These are phyloP conservation scores for Pichia sp. DNA, from an alignment of 1,139 yeast genomes.

Conservation along the genomic window DNA sequence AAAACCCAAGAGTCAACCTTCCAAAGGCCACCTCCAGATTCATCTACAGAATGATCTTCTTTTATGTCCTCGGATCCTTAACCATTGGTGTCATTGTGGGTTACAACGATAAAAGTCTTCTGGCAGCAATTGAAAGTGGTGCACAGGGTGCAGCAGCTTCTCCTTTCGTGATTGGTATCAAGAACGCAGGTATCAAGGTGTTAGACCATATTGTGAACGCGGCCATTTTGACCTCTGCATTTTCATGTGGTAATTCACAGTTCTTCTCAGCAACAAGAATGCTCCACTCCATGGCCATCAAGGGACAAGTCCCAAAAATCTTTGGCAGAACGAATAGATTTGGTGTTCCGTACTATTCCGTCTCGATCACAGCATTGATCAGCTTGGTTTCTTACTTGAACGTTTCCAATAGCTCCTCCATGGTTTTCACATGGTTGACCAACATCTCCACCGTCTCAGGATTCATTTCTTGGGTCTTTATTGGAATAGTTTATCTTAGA, in stretches of 20 bases:
- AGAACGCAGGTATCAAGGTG: slow-evolving; percentile 34
- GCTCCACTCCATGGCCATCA: slow-evolving; percentile 36
- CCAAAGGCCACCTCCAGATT: slow-evolving; percentile 46
- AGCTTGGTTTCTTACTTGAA: slow-evolving; percentile 36
- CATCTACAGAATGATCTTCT: slow-evolving; percentile 44
- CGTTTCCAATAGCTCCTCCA: slow-evolving; percentile 28
- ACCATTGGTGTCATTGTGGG: slow-evolving; percentile 38
- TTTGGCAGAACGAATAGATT: slow-evolving; percentile 39
- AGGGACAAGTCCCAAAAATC: slow-evolving; percentile 47
- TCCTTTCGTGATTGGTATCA: slow-evolving; percentile 50
- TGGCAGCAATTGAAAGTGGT: slow-evolving; percentile 17
- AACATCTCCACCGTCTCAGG: slow-evolving; percentile 42
- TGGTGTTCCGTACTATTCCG: slow-evolving; percentile 43
- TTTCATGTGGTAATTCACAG: slow-evolving; percentile 40
- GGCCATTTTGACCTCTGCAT: slow-evolving; percentile 40
- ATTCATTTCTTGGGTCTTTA: slow-evolving; percentile 42
- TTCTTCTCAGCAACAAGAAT: slow-evolving; percentile 38
- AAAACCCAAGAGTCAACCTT: slow-evolving; percentile 41
- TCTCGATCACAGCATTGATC: slow-evolving; percentile 34
- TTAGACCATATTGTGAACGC: slow-evolving; percentile 39
- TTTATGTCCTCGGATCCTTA: slow-evolving; percentile 44
- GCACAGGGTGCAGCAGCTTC: slow-evolving; percentile 38
- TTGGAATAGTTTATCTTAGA: slow-evolving; percentile 44
- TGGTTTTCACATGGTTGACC: slow-evolving; percentile 38
- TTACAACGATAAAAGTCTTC: slow-evolving; percentile 17